Evolutionary conservation across 148 eudicot genomes (phyloP).

Genomic region (Salicornia ramosissima): DNA sequence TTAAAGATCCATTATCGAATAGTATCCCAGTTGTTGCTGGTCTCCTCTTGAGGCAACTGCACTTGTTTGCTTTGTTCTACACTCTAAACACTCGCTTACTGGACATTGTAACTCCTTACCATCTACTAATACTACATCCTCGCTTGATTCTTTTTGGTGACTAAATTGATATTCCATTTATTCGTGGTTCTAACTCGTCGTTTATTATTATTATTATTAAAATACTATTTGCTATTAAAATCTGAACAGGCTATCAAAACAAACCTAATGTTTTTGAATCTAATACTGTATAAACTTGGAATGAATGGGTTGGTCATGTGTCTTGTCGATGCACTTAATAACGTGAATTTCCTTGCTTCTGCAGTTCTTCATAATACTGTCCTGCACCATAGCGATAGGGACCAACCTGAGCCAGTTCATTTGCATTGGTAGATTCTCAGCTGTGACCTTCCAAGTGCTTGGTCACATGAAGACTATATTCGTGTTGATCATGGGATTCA

Average conservation of each 20-base stretch:
- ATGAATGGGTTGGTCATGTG: not conserved
- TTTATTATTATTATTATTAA: too few relatives aligned
- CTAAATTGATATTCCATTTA: too few relatives aligned
- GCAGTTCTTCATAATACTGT: conserved; percentile 44
- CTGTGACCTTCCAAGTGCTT: conserved; percentile 54
- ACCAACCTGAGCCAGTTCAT: conserved; percentile 59
- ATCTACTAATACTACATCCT: too few relatives aligned
- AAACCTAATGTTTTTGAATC: not conserved
- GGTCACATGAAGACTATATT: conserved; percentile 59
- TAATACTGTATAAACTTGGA: not conserved
- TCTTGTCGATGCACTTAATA: not conserved
- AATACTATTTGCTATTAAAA: not conserved
- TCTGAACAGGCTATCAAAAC: not conserved
- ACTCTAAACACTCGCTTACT: too few relatives aligned
- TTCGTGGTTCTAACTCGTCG: too few relatives aligned
- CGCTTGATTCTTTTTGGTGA: too few relatives aligned
- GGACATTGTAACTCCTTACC: too few relatives aligned
- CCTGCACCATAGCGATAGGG: conserved; percentile 49
- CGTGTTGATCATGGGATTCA: conserved; percentile 42
- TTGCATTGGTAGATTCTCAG: conserved; percentile 59
- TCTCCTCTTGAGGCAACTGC: too few relatives aligned
- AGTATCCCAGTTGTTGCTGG: too few relatives aligned
- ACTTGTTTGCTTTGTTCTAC: too few relatives aligned
- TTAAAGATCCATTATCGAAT: too few relatives aligned
- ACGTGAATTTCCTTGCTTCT: conserved; percentile 1